Conservation (phyloP, 2,329 filamentous ascomycete genomes). For the Simplicillium aogashimaense region DNA sequence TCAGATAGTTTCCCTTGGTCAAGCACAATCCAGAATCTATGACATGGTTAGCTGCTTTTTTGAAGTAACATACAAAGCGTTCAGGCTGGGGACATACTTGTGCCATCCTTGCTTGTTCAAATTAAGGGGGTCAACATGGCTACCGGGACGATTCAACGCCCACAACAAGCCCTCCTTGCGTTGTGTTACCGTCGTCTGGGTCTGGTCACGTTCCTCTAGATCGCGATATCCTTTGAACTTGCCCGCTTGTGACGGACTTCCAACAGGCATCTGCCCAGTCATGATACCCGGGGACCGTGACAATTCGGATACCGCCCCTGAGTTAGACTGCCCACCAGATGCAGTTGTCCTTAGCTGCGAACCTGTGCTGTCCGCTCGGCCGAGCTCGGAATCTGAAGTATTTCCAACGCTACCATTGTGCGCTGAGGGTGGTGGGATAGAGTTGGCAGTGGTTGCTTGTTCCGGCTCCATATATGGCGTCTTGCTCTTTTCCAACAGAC, state of each 20-base stretch:
- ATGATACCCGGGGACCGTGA: constrained; percentile 49
- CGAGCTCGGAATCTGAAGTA: constrained; percentile 58
- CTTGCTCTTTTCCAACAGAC: constrained; percentile 81
- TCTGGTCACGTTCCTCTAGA: constrained; percentile 72
- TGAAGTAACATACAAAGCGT: constrained; percentile 8
- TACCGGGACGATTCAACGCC: constrained; percentile 86
- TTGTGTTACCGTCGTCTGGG: constrained; percentile 43
- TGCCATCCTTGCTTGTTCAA: constrained; percentile 98
- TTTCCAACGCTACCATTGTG: constrained; percentile 37
- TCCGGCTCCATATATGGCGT: constrained; percentile 64
- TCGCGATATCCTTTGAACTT: constrained; percentile 90
- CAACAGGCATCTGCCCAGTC: constrained; percentile 26
- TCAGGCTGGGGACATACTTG: constrained; percentile 56
- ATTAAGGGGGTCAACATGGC: constrained; percentile 89
- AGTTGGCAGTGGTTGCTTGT: constrained; percentile 32
- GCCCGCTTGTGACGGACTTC: constrained; percentile 40
- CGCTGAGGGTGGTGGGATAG: constrained; percentile 16
- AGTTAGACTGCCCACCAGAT: constrained; percentile 28
- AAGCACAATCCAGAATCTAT: constrained; percentile 93
- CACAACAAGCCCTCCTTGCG: constrained; percentile 91
- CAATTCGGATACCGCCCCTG: constrained; percentile 29
- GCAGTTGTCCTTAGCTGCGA: constrained; percentile 51
- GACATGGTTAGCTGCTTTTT: constrained; percentile 7
- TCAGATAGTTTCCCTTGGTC: constrained; percentile 95
- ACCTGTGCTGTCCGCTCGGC: constrained; percentile 63